Base-by-base conservation (phyloP, 1,139 yeast genomes). In the Yamadazyma dushanensis region DNA sequence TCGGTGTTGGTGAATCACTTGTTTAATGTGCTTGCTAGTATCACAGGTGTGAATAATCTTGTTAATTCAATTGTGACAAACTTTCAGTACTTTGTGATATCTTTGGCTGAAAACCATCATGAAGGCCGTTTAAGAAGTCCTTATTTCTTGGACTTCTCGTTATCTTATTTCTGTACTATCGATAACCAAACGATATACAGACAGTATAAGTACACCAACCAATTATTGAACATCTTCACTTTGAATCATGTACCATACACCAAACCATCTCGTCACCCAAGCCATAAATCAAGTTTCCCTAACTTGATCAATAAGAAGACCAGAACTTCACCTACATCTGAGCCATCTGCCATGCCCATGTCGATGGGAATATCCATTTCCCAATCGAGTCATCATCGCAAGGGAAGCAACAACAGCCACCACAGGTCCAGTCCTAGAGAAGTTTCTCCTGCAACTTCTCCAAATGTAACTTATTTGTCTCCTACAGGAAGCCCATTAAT, bases 121-220 rank as follows among this genome's bases (percentile, higher is more conserved):
- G 32, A 37, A 10, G 28, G 31, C 7, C 20, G 31, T 8, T 13
- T 37, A 16, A 28, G 30, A 22, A 9, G 37, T 3, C 51, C 51
- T 4, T 39, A 30, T 25, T 39, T 46, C 32, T 32, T 47, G n/a
- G 28, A 31, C 11, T 37, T 14, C 21, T 39, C 47, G 2, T 40
- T 47, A 31, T 25, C 33, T 17, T 37, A 36, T 29, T 47, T 46
- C 26, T 47, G 51, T 34, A 17, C 29, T 8, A 46, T 46, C 26
- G 50, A 47, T 29, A 47, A 46, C 23, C 43, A 40, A 19, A 26
- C 34, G n/a, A 34, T 46, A 5, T 46, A 44, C 33, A 41, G 26
- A 22, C 41, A 39, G 36, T 47, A 46, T 23, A 41, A 42, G 19
- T 29, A 44, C 18, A 46, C 51, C 13, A 46, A 45, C 22, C 37